A percentile compares a stretch with the other conserved stretches of the same genome.
phyloP scores from a whole-genome alignment of 495 filamentous ascomycete genomes.

The Penicillium longicatenatum region DNA sequence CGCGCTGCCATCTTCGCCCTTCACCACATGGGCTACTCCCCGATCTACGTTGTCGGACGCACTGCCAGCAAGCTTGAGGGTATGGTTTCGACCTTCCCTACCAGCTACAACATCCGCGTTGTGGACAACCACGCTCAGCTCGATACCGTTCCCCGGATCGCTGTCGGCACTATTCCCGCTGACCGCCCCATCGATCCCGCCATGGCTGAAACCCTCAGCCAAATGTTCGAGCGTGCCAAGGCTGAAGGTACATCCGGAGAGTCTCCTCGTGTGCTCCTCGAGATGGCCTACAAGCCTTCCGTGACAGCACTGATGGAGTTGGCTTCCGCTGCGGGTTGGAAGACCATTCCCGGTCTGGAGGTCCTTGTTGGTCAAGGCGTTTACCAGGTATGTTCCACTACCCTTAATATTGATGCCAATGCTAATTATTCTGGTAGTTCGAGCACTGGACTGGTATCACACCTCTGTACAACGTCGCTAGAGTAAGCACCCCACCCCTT shows the following conservation, averaged over 20 bases:
- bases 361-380: slow-evolving; percentile 88
- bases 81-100: slow-evolving; percentile 73
- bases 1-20: slow-evolving; percentile 90
- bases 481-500: slow-evolving; percentile 33
- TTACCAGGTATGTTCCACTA: slow-evolving; percentile 52
- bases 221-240: slow-evolving; percentile 57
- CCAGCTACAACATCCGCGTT: slow-evolving; percentile 69
- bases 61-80: slow-evolving; percentile 63
- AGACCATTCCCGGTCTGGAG: slow-evolving; percentile 82
- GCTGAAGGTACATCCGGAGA: slow-evolving; percentile 30
- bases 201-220: slow-evolving; percentile 67
- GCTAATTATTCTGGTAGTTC: slow-evolving; percentile 49
- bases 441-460: slow-evolving; percentile 77
- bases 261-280: slow-evolving; percentile 65
- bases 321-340: slow-evolving; percentile 82
- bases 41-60: slow-evolving; percentile 86
- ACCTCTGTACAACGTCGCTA: slow-evolving; percentile 66
- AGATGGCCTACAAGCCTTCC: slow-evolving; percentile 95
- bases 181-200: slow-evolving; percentile 77
- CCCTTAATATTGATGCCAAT: slow-evolving; percentile 11
- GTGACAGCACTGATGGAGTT: slow-evolving; percentile 84
- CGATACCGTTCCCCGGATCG: slow-evolving; percentile 61
- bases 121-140: slow-evolving; percentile 56
- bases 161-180: slow-evolving; percentile 89
- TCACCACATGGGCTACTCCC: slow-evolving; percentile 76